Conservation (phyloP, 2,329 filamentous ascomycete species). For the Rutstroemia sp. region DNA sequence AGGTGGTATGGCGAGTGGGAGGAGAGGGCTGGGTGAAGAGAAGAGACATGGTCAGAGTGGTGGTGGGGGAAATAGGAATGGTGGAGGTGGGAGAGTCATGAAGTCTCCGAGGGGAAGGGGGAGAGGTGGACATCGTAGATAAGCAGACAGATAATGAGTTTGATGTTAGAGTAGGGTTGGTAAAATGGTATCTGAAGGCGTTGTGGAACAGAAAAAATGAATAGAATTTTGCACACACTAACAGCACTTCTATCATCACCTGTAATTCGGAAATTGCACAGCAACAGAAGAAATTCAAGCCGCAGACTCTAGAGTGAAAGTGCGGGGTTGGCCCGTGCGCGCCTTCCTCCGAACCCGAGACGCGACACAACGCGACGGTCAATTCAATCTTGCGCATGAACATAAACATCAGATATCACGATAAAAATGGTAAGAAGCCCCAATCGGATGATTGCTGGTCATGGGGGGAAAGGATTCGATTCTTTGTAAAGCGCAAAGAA, state of each 20-base stretch:
- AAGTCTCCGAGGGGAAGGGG: conserved; percentile 15
- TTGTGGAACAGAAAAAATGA: not conserved
- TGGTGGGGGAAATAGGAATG: not conserved
- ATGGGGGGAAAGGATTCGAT: no score
- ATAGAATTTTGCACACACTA: not conserved
- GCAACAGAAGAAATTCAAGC: no score
- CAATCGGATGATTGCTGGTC: no score
- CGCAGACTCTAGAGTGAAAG: no score
- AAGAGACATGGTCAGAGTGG: conserved; percentile 20
- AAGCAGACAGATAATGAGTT: not conserved
- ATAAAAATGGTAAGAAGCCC: not conserved
- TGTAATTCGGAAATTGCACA: no score
- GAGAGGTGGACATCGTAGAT: conserved; percentile 10
- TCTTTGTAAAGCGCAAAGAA: no score
- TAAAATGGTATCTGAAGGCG: not conserved
- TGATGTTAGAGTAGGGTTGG: not conserved
- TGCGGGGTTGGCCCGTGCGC: not conserved
- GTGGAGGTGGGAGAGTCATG: conserved; percentile 6
- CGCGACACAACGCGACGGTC: not conserved
- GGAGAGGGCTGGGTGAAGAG: conserved; percentile 41
- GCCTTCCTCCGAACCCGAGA: not conserved
- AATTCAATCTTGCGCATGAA: not conserved
- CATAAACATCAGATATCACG: no score
- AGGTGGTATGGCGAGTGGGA: conserved; percentile 39
- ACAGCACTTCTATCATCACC: no score